A percentile compares a stretch with the other conserved stretches of the same genome.
Conservation (phyloP, 306 rosid species). For the Glycine soja region DNA sequence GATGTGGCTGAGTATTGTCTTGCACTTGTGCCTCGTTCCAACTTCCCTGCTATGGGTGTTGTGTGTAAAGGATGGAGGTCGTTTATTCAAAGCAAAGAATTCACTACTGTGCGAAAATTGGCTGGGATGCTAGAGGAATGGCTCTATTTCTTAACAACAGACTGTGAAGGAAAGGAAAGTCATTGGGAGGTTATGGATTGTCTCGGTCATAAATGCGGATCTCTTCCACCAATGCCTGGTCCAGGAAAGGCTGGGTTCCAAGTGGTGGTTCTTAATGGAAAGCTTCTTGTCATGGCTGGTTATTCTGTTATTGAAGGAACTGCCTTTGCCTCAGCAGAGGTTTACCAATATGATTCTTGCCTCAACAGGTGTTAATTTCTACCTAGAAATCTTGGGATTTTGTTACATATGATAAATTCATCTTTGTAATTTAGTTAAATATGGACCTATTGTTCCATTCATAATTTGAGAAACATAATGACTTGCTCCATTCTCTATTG, state of each 20-base stretch:
- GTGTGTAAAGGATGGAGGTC: constrained; percentile 93
- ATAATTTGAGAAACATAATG: constrained; percentile 19
- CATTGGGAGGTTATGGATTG: constrained; percentile 91
- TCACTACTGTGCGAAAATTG: constrained; percentile 74
- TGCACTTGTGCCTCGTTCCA: constrained; percentile 88
- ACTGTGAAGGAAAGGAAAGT: constrained; percentile 67
- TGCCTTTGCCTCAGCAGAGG: constrained; percentile 66
- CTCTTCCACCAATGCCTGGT: constrained; percentile 87
- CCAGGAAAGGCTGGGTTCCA: constrained; percentile 64
- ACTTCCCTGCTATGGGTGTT: constrained; percentile 72
- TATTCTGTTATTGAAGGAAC: constrained; percentile 55
- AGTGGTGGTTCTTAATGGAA: constrained; percentile 78
- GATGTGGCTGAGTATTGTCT: constrained; percentile 94
- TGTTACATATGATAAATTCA: background rate
- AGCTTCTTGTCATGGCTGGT: constrained; percentile 85
- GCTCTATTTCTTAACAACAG: constrained; percentile 79
- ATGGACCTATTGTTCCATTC: background rate
- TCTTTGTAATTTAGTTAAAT: constrained; percentile 2
- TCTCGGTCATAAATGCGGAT: constrained; percentile 56
- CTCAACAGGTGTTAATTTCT: constrained; percentile 56
- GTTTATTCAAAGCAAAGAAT: constrained; percentile 83
- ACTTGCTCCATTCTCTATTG: constrained; percentile 33
- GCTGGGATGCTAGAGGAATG: constrained; percentile 91
- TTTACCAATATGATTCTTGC: constrained; percentile 79
- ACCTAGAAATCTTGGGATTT: constrained; percentile 30